A percentile compares a stretch with the other conserved stretches of the same genome.
phyloP scores from a whole-genome alignment of 148 eudicot genomes.

The Chenopodium album region DNA sequence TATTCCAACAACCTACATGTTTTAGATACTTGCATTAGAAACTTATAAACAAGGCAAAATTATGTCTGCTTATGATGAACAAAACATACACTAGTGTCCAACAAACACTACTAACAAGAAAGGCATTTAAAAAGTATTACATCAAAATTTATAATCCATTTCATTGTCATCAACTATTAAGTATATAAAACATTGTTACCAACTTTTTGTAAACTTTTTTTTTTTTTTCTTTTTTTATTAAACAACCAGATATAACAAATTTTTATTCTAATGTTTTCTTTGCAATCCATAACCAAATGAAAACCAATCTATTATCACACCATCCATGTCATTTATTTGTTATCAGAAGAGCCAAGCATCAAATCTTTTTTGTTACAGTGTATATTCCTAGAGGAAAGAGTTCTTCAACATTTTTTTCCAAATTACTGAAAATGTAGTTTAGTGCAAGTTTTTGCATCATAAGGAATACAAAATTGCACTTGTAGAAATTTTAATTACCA shows the following conservation, averaged over 20 bases:
- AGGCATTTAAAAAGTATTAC: neutral
- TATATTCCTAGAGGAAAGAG: neutral
- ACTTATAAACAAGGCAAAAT: neutral
- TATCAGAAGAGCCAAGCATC: neutral
- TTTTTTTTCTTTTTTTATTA: neutral
- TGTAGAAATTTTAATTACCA: neutral
- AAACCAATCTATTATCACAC: neutral
- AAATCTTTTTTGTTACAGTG: no score
- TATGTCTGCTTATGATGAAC: no score
- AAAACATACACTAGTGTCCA: neutral
- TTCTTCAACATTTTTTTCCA: neutral
- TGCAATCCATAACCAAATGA: neutral
- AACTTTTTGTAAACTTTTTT: neutral
- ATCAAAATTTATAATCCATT: neutral
- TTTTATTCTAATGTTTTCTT: neutral
- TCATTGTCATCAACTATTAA: neutral
- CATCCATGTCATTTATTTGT: neutral
- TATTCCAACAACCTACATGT: slow-evolving; percentile 67
- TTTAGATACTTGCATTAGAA: neutral
- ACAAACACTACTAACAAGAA: neutral
- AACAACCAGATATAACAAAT: neutral
- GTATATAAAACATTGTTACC: neutral
- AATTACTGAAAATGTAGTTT: neutral
- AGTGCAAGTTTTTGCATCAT: neutral
- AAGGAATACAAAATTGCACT: neutral